Conservation (phyloP, 192 early-diverging fungal species). For the Dissophora ornata region DNA sequence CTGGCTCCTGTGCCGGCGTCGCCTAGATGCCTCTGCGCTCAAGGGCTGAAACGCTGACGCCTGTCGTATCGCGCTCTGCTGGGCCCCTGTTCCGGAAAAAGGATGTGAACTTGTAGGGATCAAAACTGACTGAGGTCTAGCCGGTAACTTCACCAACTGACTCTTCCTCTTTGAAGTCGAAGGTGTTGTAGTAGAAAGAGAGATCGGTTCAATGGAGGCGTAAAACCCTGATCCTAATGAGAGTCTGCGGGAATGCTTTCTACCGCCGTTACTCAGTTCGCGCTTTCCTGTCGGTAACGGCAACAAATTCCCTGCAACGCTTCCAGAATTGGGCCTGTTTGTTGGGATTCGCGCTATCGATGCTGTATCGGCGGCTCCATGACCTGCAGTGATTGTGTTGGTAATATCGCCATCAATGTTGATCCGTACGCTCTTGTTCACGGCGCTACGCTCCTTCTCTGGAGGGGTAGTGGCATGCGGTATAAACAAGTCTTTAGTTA, state of each 20-base stretch:
- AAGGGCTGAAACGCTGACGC: background rate
- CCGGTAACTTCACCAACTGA: conserved; percentile 30
- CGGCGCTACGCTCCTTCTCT: conserved; percentile 10
- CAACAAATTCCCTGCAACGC: too few species aligned
- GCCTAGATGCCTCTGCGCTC: background rate
- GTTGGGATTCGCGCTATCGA: too few species aligned
- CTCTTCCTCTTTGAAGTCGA: conserved; percentile 16
- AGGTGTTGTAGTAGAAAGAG: conserved; percentile 22
- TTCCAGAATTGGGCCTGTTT: too few species aligned
- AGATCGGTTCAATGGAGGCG: conserved; percentile 36
- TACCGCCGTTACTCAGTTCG: conserved; percentile 26
- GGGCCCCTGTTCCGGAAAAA: background rate
- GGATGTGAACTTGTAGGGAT: conserved; percentile 18
- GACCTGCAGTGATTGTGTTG: background rate
- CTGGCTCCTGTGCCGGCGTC: conserved; percentile 31
- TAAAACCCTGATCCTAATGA: conserved; percentile 43
- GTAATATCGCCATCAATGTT: conserved; percentile 18
- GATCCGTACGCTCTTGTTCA: conserved; percentile 35
- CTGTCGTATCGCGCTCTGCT: background rate
- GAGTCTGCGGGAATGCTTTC: conserved; percentile 17
- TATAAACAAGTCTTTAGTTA: conserved; percentile 28
- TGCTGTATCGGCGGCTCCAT: too few species aligned
- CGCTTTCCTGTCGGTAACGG: background rate
- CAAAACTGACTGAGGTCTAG: conserved; percentile 32
- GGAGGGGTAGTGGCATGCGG: background rate